Evolutionary conservation across 768 basidiomycete genomes (phyloP), one percentile per base, ranked within the genome.

Genomic region (Hydnomerulius pinastri): DNA sequence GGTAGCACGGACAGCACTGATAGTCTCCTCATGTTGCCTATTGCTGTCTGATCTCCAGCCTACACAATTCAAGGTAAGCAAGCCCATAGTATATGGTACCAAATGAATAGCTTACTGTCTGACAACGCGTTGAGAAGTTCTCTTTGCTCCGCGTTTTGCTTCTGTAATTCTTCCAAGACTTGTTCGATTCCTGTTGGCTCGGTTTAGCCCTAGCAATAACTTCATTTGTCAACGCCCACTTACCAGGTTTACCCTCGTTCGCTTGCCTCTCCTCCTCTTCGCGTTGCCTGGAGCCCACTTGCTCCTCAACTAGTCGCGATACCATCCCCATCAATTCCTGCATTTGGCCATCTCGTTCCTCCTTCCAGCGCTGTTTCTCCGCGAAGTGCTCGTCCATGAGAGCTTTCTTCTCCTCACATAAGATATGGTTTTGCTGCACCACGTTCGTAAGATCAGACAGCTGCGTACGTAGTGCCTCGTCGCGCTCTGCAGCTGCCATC

Each of bases 371-470:
- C 58, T 78, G 68, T 65, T 90, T 90, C 54, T 83, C 82, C 7
- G 71, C 73, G 75, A 79, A 88, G 28, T 84, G 78, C 33, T 80
- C 71, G 13, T 91, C 86, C 71, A 77, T 75, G 15, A 79, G 49
- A 11, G 76, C 74, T 50, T 75, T 83, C 72, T 90, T 87, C 56
- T 75, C 70, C 25, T 81, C 78, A 29, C 78, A 76, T 42, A 78
- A 74, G 28, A 83, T 78, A 2, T 79, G 73, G 48, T 89, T 85
- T 50, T 85, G 82, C 48, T 87, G 82, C 12, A 92, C 73, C 46
- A 90, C 63, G 54, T 86, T 85, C 1, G 90, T 85, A 55, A 93
- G 80, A 51, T 92, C 89, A 4, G 64, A 70, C 12, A 93, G 66
- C 56, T 90, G 88, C 32, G 65, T 72, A 28, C 81, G 75, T 36